Evolutionary conservation across 176 grass and related monocot genomes (phyloP), one percentile per base, ranked within the genome.

Genomic region (Alopecurus myosuroides): DNA sequence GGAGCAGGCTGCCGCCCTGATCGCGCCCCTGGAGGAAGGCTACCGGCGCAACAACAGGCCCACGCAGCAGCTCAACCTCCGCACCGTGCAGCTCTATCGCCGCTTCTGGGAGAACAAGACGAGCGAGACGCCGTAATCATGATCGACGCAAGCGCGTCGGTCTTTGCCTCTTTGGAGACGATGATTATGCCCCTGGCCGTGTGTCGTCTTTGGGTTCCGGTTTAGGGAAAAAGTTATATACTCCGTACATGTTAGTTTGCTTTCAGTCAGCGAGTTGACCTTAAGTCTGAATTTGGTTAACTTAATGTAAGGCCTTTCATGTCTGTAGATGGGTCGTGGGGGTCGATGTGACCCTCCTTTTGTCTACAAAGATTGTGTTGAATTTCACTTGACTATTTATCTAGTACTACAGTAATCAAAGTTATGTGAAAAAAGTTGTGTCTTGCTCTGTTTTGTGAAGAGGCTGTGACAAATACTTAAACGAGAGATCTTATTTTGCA

Each of bases 1-100:
- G 40, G 88, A 85, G 3, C 97, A 98, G 80, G 89, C 83, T 13
- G 87, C 64, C 6, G 86, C 85, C 0, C 58, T 98, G 88, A 82
- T 60, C 77, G 79, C 91, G 20, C 93, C 94, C 2, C 50, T 99
- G 77, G 78, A 87, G 77, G 25, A 81, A 25, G 86, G 31, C 0
- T 94, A 87, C 83, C n/a, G 55, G 48, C 88, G 19, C 49, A 94
- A 99, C 53, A 84, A 76, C 28, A 88, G 97, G 94, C 97, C 93
- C 6, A 84, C 77, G 29, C 93, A 96, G 67, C 74, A 77, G 4
- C 45, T 78, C 80, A 90, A 98, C 46, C 89, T 77, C 4, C 90
- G 96, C 62, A 58, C 75, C 33, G 89, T 99, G 63, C 87, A 89
- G 89, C 11, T 94, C 69, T 98, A 90, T 18, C 70, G 87, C 26